Base-by-base conservation (phyloP, 805 yeast genomes). In the Ogataea wickerhamii region DNA sequence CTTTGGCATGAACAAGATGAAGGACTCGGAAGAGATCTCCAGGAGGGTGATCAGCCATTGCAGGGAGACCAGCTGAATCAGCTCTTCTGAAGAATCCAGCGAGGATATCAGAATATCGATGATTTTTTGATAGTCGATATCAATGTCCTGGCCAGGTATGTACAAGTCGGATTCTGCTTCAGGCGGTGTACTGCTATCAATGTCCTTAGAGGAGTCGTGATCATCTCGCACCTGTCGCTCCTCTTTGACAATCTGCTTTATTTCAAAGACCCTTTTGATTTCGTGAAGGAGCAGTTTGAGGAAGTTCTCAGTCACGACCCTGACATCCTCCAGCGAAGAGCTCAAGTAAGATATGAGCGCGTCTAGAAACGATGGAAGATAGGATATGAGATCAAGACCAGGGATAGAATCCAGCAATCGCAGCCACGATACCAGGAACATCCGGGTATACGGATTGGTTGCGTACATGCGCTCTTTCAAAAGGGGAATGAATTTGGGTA, bases 401-500 rank as follows among this genome's bases (percentile, higher is more conserved):
- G 98, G 98, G 6, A 89, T 87, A 8, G 93, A 87, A 60, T 91
- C 93, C 34, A 93, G 68, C n/a, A 93, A 74, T 47, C 87, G 83
- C 33, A 93, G 72, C 98, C 98, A 93, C 36, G 94, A 86, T 10
- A 93, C 91, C 40, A 93, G 66, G 53, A 93, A 93, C 66, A 87
- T 82, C 48, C 96, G 73, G 0, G 97, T 88, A 54, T 84, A 86
- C 1, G 98, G 96, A 52, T 93, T 94, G 22, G 87, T 82, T 1
- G 93, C 89, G 54, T 87, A 87, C 64, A 93, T 87, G 47, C 98
- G 70, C 58, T 93, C 98, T 45, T 84, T 78, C 30, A 93, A 64
- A n/a, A 94, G 68, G 0, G 98, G 98, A 26, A 93, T 86, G 62
- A 93, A 93, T 52, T 83, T 82, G 0, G 87, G 82, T 28, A 93